Percentiles rank a stretch among this genome's conserved stretches.
Conservation (phyloP, 1,284 basidiomycete species). For the Marasmius fiardii region DNA sequence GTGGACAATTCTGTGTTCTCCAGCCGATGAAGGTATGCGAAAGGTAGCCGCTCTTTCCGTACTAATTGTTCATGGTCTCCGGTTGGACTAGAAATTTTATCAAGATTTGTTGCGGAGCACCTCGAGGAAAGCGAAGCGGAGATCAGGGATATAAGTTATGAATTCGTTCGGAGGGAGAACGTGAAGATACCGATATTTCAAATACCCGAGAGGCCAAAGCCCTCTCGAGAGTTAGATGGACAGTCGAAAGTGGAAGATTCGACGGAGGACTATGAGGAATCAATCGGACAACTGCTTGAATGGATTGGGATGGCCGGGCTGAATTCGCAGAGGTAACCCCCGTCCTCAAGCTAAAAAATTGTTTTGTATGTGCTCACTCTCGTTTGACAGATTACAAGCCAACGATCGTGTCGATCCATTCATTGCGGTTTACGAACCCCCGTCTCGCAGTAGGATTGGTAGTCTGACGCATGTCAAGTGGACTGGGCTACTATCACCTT, state of each 20-base stretch:
- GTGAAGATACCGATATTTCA: slow-evolving; percentile 23
- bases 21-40: slow-evolving; percentile 18
- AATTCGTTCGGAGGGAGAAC: slow-evolving; percentile 19
- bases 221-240: neutral
- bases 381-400: slow-evolving; percentile 30
- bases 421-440: slow-evolving; percentile 44
- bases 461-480: slow-evolving; percentile 51
- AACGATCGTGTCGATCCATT: slow-evolving; percentile 46
- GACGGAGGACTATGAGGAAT: slow-evolving; percentile 40
- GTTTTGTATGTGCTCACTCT: slow-evolving; percentile 1
- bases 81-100: neutral
- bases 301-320: slow-evolving; percentile 65
- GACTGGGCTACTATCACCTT: slow-evolving; percentile 50
- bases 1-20: slow-evolving; percentile 44
- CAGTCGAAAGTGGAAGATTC: neutral
- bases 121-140: neutral
- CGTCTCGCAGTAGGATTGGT: slow-evolving; percentile 38
- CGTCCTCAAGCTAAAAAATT: neutral
- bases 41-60: neutral
- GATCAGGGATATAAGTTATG: slow-evolving; percentile 9
- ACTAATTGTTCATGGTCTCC: too few relatives aligned
- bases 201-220: slow-evolving; percentile 29
- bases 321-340: slow-evolving; percentile 40
- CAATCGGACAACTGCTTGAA: slow-evolving; percentile 50
- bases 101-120: neutral